Base-by-base conservation (phyloP, 768 basidiomycete species). In the Kwoniella botswanensis region DNA sequence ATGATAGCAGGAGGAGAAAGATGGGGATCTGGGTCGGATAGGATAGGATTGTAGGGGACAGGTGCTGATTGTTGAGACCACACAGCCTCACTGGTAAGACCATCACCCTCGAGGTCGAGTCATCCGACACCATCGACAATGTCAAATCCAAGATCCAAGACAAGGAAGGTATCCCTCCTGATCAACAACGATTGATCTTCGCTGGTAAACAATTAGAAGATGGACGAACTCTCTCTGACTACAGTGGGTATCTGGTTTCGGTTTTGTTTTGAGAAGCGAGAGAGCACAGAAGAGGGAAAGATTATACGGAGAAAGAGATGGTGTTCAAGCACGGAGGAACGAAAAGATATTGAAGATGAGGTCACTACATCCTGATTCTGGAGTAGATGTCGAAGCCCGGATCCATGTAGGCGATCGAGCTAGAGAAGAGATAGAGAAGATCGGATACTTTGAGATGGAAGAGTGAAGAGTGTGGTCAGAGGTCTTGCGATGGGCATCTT, bases 71-170 rank as follows among this genome's bases (percentile, higher is more conserved):
- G 5, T 21, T 44, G 18, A 65, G 55, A 63, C 60, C 29, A 64
- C 22, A 57, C 65, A 83, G 81, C 75, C 84, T 91, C 4, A 91
- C 90, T 7, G 90, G 90, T 59, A 91, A 91, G 87, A 92, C 91
- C 59, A 90, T 91, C 79, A 91, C 90, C 69, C 82, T 86, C 73
- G 85, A 85, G 81, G 85, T 86, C 70, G 85, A 86, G 80, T 85
- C 85, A 26, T 84, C 84, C 35, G 85, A 86, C 83, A 86, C 86
- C 50, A 86, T 86, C 82, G 85, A 86, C 81, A 85, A 85, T 61
- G 84, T 85, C 77, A 85, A 85, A 78, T 79, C 79, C 71, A 86
- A 86, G 82, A 84, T 84, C 79, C 84, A 84, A 78, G 84, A 84
- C 82, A 84, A 84, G 79, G 84, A 84, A 76, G 84, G 84, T 73